phyloP scores from a whole-genome alignment of 164 flowering plant genomes.

The Chimonanthus salicifolius region DNA sequence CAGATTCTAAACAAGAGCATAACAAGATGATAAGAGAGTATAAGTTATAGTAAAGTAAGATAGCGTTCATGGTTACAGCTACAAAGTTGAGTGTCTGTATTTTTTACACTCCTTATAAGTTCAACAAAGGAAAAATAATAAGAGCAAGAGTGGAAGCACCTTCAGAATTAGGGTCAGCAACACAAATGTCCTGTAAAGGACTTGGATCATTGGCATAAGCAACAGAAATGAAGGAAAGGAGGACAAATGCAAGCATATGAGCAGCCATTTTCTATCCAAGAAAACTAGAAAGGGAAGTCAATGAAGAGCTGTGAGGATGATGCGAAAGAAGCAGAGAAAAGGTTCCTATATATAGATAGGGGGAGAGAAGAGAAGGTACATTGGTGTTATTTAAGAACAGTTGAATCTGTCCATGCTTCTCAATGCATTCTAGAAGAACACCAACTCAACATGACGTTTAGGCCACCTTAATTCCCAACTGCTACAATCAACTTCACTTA shows the following conservation, averaged over 20 bases:
- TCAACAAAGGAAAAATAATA: too few species aligned
- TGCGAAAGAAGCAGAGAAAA: neutral
- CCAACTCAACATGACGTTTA: neutral
- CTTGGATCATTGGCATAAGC: neutral
- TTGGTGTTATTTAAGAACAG: neutral
- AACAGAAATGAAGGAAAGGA: slow-evolving; percentile 2
- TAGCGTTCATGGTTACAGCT: neutral
- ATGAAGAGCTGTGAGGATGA: neutral
- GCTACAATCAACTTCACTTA: neutral
- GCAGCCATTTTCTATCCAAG: neutral
- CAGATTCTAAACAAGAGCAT: neutral
- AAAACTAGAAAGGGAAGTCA: neutral
- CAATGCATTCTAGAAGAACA: neutral
- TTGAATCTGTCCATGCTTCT: neutral
- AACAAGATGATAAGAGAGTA: neutral
- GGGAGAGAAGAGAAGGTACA: neutral
- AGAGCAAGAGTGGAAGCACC: neutral
- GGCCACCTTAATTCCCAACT: neutral
- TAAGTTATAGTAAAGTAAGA: too few species aligned
- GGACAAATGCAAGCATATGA: neutral
- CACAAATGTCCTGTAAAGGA: slow-evolving; percentile 11
- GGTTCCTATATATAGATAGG: neutral
- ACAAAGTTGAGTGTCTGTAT: too few species aligned
- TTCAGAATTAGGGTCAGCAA: neutral
- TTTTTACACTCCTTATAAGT: too few species aligned